A percentile compares a stretch with the other conserved stretches of the same genome.
phyloP scores from a whole-genome alignment of 2,329 filamentous ascomycete species.

The Pyricularia grisea region DNA sequence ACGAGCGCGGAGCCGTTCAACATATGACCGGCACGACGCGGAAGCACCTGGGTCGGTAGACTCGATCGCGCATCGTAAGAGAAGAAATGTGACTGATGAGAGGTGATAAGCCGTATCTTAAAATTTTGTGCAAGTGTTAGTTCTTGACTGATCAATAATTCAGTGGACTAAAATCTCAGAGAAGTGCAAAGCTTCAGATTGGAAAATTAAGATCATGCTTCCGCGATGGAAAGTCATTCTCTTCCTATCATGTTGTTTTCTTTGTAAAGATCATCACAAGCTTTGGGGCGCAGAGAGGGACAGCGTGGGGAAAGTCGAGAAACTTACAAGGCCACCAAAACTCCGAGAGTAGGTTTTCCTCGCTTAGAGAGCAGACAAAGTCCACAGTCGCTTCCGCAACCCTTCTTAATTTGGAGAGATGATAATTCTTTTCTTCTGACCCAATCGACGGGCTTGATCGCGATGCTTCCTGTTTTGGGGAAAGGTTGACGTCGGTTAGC shows the following conservation, averaged over 20 bases:
- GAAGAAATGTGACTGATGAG: conserved; percentile 3
- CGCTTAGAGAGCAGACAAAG: conserved; percentile 2
- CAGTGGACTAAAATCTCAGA: background rate
- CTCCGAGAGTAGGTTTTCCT: background rate
- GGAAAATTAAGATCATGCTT: background rate
- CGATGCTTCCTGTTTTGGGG: background rate
- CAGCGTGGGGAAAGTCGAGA: background rate
- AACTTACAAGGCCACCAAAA: conserved; percentile 5
- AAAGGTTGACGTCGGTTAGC: conserved; percentile 24
- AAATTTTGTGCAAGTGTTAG: background rate
- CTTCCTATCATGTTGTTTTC: background rate
- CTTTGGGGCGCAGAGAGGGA: background rate
- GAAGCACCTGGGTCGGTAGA: conserved; percentile 36
- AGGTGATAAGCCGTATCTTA: conserved; percentile 7
- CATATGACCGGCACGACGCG: conserved; percentile 16
- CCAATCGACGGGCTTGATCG: background rate
- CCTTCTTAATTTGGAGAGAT: conserved; percentile 2
- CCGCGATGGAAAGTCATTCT: background rate
- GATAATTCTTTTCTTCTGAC: conserved; percentile 1
- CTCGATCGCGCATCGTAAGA: conserved; percentile 25
- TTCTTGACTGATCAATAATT: background rate
- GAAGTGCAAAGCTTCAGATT: background rate
- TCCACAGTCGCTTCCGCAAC: conserved; percentile 2
- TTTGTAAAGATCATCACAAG: background rate
- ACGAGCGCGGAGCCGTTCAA: conserved; percentile 21